Percentiles rank a stretch among this genome's conserved stretches.
phyloP scores from a whole-genome alignment of 371 early-diverging fungal genomes.

The Mortierella sp. region DNA sequence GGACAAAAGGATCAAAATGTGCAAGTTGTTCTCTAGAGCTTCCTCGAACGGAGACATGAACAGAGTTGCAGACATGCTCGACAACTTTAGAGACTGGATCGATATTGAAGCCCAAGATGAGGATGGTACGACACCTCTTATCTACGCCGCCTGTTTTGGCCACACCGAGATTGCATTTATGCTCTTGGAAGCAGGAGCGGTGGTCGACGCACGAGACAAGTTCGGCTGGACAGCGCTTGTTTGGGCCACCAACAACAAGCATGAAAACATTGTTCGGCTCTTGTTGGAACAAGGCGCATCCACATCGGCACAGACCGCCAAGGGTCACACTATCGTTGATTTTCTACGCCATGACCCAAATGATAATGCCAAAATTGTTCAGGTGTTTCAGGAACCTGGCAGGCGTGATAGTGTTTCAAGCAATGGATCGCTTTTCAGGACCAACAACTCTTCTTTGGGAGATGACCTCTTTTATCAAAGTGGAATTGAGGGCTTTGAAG shows the following conservation, averaged over 20 bases:
- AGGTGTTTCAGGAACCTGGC: conserved; percentile 69
- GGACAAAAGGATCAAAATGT: conserved; percentile 63
- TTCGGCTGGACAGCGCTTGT: conserved; percentile 95
- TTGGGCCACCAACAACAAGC: conserved; percentile 95
- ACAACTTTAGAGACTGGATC: conserved; percentile 69
- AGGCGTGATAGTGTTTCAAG: conserved; percentile 67
- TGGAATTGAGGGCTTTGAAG: conserved; percentile 64
- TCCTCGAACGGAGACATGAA: conserved; percentile 69
- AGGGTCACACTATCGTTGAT: conserved; percentile 87
- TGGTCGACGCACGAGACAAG: conserved; percentile 82
- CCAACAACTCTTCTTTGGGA: conserved; percentile 50
- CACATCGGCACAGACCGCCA: conserved; percentile 74
- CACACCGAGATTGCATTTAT: conserved; percentile 76
- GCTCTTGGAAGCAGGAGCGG: conserved; percentile 81
- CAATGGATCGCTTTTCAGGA: conserved; percentile 56
- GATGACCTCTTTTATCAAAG: conserved; percentile 67
- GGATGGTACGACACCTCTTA: conserved; percentile 88
- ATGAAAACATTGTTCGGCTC: conserved; percentile 78
- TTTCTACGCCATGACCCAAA: conserved; percentile 70
- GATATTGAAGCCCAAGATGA: conserved; percentile 87
- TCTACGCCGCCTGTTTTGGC: conserved; percentile 92
- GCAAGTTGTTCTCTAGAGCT: conserved; percentile 69
- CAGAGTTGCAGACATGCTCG: conserved; percentile 64
- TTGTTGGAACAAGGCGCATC: conserved; percentile 86
- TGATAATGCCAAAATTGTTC: conserved; percentile 70